Conservation (phyloP, 768 basidiomycete species). For the Trametes elegans region DNA sequence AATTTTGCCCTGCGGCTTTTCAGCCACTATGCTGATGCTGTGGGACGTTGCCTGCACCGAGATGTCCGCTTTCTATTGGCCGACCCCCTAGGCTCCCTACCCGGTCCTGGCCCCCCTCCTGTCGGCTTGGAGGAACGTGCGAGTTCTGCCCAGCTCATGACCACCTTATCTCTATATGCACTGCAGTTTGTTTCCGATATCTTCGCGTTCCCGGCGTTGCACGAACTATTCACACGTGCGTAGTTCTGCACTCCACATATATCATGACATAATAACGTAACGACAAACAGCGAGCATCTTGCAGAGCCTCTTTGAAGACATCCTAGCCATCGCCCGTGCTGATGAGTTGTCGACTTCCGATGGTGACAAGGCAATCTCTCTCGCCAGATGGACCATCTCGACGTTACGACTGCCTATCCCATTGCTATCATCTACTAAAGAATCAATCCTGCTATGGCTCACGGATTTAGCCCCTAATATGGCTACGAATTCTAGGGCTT, state of each 20-base stretch:
- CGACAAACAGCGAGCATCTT: slow-evolving; percentile 41
- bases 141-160: slow-evolving; percentile 40
- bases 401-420: slow-evolving; percentile 45
- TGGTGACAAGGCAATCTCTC: slow-evolving; percentile 42
- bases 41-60: slow-evolving; percentile 46
- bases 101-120: no score
- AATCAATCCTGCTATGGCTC: neutral
- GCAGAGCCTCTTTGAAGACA: slow-evolving; percentile 40
- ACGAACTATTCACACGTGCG: slow-evolving; percentile 49
- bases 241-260: neutral
- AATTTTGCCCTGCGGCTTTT: slow-evolving; percentile 31
- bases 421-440: neutral
- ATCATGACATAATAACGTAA: neutral
- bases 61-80: slow-evolving; percentile 43
- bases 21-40: slow-evolving; percentile 29
- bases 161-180: slow-evolving; percentile 51
- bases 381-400: slow-evolving; percentile 51
- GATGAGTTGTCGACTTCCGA: slow-evolving; percentile 37
- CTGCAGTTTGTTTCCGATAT: slow-evolving; percentile 51
- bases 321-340: slow-evolving; percentile 42
- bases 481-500: neutral
- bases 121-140: slow-evolving; percentile 40
- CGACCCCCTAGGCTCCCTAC: slow-evolving; percentile 12
- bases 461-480: neutral
- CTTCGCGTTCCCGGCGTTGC: slow-evolving; percentile 45